These are phyloP conservation scores for Clavulina sp. DNA, from an alignment of 768 basidiomycete genomes.

Conservation along the genomic window DNA sequence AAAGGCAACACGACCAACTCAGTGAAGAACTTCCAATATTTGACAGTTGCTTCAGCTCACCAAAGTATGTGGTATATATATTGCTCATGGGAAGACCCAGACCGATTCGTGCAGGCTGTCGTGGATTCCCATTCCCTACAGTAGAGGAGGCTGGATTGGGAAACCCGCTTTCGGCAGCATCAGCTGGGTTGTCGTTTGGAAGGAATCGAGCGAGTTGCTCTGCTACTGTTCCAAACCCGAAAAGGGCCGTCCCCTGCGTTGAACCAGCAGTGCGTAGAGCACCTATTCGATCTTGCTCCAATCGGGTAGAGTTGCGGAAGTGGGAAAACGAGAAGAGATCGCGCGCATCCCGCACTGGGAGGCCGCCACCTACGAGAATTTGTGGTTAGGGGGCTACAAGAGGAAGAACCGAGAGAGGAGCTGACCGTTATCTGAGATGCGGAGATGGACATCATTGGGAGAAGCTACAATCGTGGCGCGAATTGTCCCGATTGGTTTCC, in stretches of 20 bases:
- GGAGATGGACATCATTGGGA: slow-evolving; percentile 54
- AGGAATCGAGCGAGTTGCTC: slow-evolving; percentile 49
- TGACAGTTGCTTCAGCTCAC: neutral
- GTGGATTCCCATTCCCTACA: neutral
- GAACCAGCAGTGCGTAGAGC: slow-evolving; percentile 46
- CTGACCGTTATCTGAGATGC: slow-evolving; percentile 80
- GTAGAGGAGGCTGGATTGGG: neutral
- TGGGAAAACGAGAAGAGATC: slow-evolving; percentile 88
- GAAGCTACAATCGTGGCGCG: slow-evolving; percentile 60
- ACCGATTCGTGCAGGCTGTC: slow-evolving; percentile 32
- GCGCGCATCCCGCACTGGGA: slow-evolving; percentile 38
- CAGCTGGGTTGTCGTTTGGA: slow-evolving; percentile 8
- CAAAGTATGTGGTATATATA: slow-evolving; percentile 58
- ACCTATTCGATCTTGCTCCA: slow-evolving; percentile 48
- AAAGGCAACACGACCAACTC: neutral
- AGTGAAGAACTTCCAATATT: neutral
- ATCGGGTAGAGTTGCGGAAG: slow-evolving; percentile 50
- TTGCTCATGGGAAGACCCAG: slow-evolving; percentile 81
- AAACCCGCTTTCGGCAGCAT: slow-evolving; percentile 6
- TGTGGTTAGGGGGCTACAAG: neutral
- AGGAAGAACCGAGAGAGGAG: neutral
- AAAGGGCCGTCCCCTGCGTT: slow-evolving; percentile 37
- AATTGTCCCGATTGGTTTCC: slow-evolving; percentile 32
- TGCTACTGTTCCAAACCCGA: slow-evolving; percentile 60
- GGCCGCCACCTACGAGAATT: slow-evolving; percentile 44